Evolutionary conservation across 495 filamentous ascomycete genomes (phyloP).

Genomic region (Aspergillus coremiiformis): DNA sequence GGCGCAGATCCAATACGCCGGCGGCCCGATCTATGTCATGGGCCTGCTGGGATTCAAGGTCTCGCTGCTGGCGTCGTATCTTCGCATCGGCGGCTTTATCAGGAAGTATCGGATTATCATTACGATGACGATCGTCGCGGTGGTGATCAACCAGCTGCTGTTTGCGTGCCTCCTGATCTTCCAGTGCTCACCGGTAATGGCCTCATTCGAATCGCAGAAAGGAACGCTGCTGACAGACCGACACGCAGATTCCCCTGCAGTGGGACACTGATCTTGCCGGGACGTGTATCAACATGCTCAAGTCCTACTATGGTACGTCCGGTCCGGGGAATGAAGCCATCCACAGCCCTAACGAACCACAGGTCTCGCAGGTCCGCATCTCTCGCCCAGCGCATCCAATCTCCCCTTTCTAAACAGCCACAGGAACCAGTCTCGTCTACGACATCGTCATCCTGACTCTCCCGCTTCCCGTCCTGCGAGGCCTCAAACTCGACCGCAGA

Average conservation of each 20-base stretch:
- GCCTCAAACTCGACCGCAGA: conserved; percentile 26
- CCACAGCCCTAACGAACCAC: background rate
- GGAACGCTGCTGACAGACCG: background rate
- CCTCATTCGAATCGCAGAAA: background rate
- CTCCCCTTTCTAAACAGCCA: background rate
- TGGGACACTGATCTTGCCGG: conserved; percentile 38
- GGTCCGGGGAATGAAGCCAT: no score
- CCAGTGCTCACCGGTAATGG: conserved; percentile 36
- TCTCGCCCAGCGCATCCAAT: background rate
- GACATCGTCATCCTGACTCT: conserved; percentile 45
- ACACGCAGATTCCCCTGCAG: conserved; percentile 31
- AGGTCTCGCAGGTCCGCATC: background rate
- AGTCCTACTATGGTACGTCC: conserved; percentile 35
- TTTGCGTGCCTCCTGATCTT: conserved; percentile 21
- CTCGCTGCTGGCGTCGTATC: conserved; percentile 41
- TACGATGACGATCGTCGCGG: conserved; percentile 26
- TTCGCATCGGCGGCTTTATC: conserved; percentile 40
- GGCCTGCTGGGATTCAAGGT: conserved; percentile 47
- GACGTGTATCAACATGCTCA: conserved; percentile 32
- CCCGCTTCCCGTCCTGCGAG: conserved; percentile 38
- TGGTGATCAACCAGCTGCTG: conserved; percentile 29
- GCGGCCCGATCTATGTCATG: conserved; percentile 26
- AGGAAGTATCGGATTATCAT: conserved; percentile 31
- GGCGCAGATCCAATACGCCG: conserved; percentile 23
- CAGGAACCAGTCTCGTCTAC: conserved; percentile 33